Base-by-base conservation (phyloP, 495 filamentous ascomycete genomes). In the Trypethelium eluteriae region DNA sequence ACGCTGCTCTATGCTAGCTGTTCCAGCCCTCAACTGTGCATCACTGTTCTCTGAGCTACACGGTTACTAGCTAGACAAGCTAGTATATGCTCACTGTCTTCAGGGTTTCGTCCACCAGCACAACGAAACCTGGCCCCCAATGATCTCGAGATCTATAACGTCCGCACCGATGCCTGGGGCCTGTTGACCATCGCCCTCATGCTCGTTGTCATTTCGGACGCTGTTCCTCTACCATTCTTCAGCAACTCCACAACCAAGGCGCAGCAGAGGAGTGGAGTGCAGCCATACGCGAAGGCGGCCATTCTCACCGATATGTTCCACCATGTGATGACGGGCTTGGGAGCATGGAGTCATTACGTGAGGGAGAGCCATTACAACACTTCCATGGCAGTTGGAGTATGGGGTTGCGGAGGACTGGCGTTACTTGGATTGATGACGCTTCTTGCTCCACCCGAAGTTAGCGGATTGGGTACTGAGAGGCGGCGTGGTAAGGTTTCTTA, bases 121-220 rank as follows among this genome's bases (percentile, higher is more conserved):
- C 59, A 39, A 25, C 39, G 18, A 63, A 63, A 67, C 57, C 38
- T 62, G 18, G 12, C 10, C 16, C 59, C 59, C 59, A 62, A 62
- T 62, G 70, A 72, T 65, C 70, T 72, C 59, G 70, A 72, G 46
- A 57, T 72, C 68, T 72, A 72, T 66, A 72, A 64, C 32, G 70
- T 69, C 66, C 64, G 70, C 57, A 72, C 66, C 35, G 70, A 72
- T 57, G 70, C 66, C 66, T 70, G 66, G 64, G 66, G 66, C 39
- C 66, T 70, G 36, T 6, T 68, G 2, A 62, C 68, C 62, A 34
- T 72, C 25, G 66, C 70, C 49, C 44, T 62, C 18, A 36, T 72
- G 10, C 68, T 72, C 12, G 38, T 72, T 11, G 64, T 71, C 61
- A 64, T 72, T 32, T 64, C 66, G 39, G 70, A 66, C 53, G 68